phyloP scores from a whole-genome alignment of 345 rosid genomes.

The Salix purpurea region DNA sequence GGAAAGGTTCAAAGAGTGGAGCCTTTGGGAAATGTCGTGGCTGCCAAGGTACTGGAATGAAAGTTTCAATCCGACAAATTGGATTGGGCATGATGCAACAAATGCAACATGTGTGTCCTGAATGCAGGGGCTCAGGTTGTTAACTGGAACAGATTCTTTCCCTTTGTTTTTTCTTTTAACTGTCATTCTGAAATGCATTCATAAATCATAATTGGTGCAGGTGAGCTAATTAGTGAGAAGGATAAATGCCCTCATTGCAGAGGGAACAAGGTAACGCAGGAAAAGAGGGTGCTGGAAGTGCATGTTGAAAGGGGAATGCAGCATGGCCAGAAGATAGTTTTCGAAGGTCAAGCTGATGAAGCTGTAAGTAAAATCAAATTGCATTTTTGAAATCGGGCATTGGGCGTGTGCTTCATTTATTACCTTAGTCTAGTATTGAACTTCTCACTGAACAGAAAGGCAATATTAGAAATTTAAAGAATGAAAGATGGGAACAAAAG shows the following conservation, averaged over 20 bases:
- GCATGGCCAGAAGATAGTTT: constrained; percentile 43
- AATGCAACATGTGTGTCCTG: constrained; percentile 57
- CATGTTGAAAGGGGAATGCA: constrained; percentile 62
- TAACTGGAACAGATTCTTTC: neutral
- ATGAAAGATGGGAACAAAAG: neutral
- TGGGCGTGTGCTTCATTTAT: neutral
- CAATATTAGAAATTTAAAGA: neutral
- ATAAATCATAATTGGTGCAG: constrained; percentile 17
- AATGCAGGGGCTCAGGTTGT: constrained; percentile 52
- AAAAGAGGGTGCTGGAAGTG: constrained; percentile 56
- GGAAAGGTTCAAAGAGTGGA: constrained; percentile 61
- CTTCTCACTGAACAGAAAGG: neutral
- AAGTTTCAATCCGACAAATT: constrained; percentile 41
- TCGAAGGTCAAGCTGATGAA: constrained; percentile 60
- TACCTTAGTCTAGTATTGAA: neutral
- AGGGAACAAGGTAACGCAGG: constrained; percentile 46
- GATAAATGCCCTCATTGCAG: constrained; percentile 51
- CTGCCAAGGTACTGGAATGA: constrained; percentile 60
- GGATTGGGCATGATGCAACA: constrained; percentile 53
- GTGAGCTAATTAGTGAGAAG: constrained; percentile 51
- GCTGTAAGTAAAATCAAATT: constrained; percentile 38
- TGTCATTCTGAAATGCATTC: neutral
- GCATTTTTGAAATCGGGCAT: neutral
- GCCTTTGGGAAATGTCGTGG: constrained; percentile 41
- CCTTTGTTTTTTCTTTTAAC: neutral